Base-by-base conservation (phyloP, 768 basidiomycete species). In the Serendipita sp. region DNA sequence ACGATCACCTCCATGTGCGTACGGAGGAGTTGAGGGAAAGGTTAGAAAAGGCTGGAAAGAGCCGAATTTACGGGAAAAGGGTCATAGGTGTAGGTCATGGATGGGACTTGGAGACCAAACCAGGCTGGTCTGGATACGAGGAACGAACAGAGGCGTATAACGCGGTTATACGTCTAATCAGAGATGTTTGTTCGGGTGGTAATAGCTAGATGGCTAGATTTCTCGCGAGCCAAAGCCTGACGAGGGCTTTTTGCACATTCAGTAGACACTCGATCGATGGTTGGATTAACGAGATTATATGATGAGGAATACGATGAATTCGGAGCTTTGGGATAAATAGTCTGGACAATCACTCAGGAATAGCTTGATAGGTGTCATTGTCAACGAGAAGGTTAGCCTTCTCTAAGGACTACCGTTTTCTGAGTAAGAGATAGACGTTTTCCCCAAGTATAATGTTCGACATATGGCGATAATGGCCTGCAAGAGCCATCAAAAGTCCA, bases 401-500 rank as follows among this genome's bases (percentile, higher is more conserved):
- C 32, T 13, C 45, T 13, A 18, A 46, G 23, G 23, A 23, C 2
- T 54, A 54, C 52, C 52, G 52, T 54, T 54, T 54, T 70, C 94
- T 80, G 76, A 97, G 81, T 38, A 98, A 80, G 46, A 96, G 76
- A 74, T 91, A 98, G 64, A 97, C 81, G 58, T 92, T 88, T 71
- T 97, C 92, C 34, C 95, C 94, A 3, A 98, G 83, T 13, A 95
- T 91, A 65, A 99, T 85, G 70, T 82, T 85, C 38, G 89, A 85
- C 80, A 99, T 81, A 76, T 97, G 93, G 65, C 96, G 83, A 76
- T 85, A 93, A 36, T 85, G 90, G 1, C 96, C 96, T 34, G 91
- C 86, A 63, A 99, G 76, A 0, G 96, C 92, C 85, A 99, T 85
- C 44, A 99, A 79, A 16, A 99, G 80, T 23, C 96, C 96, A 45